Evolutionary conservation across 2,329 filamentous ascomycete genomes (phyloP).

Genomic region (Karstenula rhodostoma): DNA sequence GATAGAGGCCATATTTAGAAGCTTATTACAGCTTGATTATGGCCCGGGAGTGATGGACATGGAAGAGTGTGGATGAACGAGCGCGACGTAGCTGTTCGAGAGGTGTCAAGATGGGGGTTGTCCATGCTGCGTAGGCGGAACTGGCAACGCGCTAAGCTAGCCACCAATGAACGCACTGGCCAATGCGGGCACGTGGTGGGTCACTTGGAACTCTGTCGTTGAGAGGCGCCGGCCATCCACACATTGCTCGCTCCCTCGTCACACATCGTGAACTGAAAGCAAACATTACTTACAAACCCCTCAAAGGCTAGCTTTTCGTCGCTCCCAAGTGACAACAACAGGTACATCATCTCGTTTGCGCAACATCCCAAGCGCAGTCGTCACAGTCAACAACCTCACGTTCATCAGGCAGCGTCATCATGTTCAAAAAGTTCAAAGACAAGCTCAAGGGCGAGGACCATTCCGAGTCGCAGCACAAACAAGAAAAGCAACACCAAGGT

Average conservation of each 20-base stretch:
- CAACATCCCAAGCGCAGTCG: not conserved
- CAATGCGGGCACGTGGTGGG: not conserved
- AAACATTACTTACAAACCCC: not conserved
- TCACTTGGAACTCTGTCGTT: not conserved
- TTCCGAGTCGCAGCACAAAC: slow-evolving; percentile 12
- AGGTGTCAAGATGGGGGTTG: not conserved
- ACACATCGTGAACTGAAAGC: not conserved
- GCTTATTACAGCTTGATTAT: slow-evolving; percentile 2
- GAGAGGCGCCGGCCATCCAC: not conserved
- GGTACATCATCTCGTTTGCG: not conserved
- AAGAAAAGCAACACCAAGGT: slow-evolving; percentile 22
- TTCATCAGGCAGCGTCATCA: slow-evolving; percentile 18
- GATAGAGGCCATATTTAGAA: not conserved
- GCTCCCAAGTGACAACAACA: too few relatives aligned
- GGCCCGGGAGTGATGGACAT: not conserved
- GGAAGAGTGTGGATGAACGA: not conserved
- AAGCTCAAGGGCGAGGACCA: slow-evolving; percentile 43
- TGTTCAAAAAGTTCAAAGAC: slow-evolving; percentile 48
- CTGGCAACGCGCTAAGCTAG: not conserved
- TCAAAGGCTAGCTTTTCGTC: not conserved
- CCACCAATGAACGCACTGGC: slow-evolving; percentile 5
- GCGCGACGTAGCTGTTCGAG: not conserved
- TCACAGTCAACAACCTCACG: not conserved
- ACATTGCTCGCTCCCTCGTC: not conserved
- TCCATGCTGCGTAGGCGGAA: not conserved